These are phyloP conservation scores for Penicillium canescens DNA, from an alignment of 495 filamentous ascomycete species.

Conservation along the genomic window DNA sequence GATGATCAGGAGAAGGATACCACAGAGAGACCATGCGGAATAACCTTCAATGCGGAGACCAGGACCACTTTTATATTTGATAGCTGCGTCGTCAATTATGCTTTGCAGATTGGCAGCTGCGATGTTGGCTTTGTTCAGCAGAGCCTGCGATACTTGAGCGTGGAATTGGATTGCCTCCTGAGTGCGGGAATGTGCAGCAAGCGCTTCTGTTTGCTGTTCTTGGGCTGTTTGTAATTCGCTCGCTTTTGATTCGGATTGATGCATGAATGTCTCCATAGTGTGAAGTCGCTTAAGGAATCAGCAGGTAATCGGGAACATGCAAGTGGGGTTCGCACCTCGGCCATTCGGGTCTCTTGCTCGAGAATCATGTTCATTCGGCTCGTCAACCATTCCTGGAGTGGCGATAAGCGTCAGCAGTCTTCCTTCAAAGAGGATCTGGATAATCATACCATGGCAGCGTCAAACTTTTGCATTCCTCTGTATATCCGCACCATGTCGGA, in stretches of 20 bases:
- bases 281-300: constrained; percentile 38
- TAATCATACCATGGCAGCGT: constrained; percentile 31
- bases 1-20: constrained; percentile 24
- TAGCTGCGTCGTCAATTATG: constrained; percentile 39
- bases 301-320: neutral
- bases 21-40: constrained; percentile 25
- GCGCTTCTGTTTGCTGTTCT: constrained; percentile 34
- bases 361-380: constrained; percentile 28
- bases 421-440: too few relatives aligned
- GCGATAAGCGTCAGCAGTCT: neutral
- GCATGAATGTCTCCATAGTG: constrained; percentile 34
- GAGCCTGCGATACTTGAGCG: constrained; percentile 35
- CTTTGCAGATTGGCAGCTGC: constrained; percentile 42
- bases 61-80: constrained; percentile 32
- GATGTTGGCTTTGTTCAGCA: constrained; percentile 38
- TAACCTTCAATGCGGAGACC: constrained; percentile 22
- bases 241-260: constrained; percentile 35
- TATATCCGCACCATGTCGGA: constrained; percentile 25
- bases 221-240: constrained; percentile 39
- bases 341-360: constrained; percentile 32
- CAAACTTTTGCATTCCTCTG: constrained; percentile 31
- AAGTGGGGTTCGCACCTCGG: constrained; percentile 28
- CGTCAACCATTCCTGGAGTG: constrained; percentile 27
- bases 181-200: constrained; percentile 30
- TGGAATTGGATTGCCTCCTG: constrained; percentile 36